Evolutionary conservation across 352 stramenopile species (phyloP), one percentile per base, ranked within the genome.

Genomic region (Aphanomyces euteiches): DNA sequence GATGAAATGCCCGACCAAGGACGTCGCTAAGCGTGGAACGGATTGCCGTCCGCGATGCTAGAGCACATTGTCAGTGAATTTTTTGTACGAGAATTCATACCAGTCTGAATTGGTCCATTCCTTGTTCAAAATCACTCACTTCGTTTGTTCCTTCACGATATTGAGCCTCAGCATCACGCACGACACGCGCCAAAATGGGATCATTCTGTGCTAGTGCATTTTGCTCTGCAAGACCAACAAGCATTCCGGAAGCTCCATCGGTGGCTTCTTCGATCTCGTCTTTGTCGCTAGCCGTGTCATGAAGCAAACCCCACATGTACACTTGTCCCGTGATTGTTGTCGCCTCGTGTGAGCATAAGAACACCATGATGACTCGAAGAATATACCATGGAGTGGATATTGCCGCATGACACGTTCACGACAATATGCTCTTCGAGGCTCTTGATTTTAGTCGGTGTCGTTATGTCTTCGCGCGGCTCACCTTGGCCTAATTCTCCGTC

Each of bases 261-360:
- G 78, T 78, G 65, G 91, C 81, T 43, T 80, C 84, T 36, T 77
- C 76, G 64, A 76, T 80, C 58, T 79, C 75, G 56, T 81, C 76
- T 58, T 70, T 77, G 13, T 82, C 68, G 43, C 85, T 77, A 39
- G 74, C 72, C n/a, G 69, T 79, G 65, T 90, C 80, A 1, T 85
- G 85, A 0, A 93, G 59, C 28, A 93, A 72, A 0, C 85, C 85
- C 82, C 80, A 92, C 81, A 90, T 87, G 64, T 90, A 90, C 12
- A 93, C 80, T 41, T 66, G 56, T 34, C 63, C 63, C 36, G 63
- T 57, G 15, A 69, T 69, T 40, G 63, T 69, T 12, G 63, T 43
- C 5, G 63, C 63, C 63, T 69, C 38, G 36, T 43, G 19, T 12
- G 36, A 58, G 7, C 28, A 17, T 12, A 8, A 38, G 13, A 7